A percentile compares a stretch with the other conserved stretches of the same genome.
Conservation (phyloP, 768 basidiomycete species). For the Gymnopilus dilepis region DNA sequence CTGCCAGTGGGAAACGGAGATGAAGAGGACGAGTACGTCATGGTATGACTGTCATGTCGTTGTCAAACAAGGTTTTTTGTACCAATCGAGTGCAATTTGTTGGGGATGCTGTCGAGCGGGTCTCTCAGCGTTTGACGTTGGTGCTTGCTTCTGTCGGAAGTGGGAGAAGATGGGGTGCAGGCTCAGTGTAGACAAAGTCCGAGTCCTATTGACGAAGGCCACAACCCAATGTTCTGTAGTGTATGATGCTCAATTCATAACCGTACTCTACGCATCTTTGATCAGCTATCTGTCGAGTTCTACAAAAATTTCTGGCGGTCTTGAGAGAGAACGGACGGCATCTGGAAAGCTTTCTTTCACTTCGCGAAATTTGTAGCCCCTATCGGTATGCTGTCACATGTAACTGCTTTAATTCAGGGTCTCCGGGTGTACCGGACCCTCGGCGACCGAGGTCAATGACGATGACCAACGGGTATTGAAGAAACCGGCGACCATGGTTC, state of each 20-base stretch:
- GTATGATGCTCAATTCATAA: too few relatives aligned
- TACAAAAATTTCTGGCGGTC: too few relatives aligned
- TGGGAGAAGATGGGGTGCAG: too few relatives aligned
- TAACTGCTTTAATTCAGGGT: constrained; percentile 1
- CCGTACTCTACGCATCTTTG: too few relatives aligned
- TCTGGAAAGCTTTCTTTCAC: not conserved
- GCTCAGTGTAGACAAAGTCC: too few relatives aligned
- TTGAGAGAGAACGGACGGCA: too few relatives aligned
- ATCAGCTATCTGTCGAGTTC: too few relatives aligned
- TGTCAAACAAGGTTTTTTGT: not conserved
- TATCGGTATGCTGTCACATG: constrained; percentile 15
- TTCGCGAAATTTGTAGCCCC: not conserved
- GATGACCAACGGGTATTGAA: constrained; percentile 17
- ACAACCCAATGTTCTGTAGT: too few relatives aligned
- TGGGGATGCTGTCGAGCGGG: not conserved
- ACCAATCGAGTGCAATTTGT: too few relatives aligned
- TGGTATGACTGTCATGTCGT: not conserved
- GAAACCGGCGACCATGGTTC: constrained; percentile 22
- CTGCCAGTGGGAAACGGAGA: not conserved
- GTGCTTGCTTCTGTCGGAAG: too few relatives aligned
- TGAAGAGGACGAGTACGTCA: constrained; percentile 9
- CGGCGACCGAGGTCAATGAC: constrained; percentile 26
- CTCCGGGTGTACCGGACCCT: constrained; percentile 20
- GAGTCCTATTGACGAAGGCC: too few relatives aligned
- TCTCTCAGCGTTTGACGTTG: too few relatives aligned